Base-by-base conservation (phyloP, 2,329 filamentous ascomycete genomes). In the Cladosporium sp. region DNA sequence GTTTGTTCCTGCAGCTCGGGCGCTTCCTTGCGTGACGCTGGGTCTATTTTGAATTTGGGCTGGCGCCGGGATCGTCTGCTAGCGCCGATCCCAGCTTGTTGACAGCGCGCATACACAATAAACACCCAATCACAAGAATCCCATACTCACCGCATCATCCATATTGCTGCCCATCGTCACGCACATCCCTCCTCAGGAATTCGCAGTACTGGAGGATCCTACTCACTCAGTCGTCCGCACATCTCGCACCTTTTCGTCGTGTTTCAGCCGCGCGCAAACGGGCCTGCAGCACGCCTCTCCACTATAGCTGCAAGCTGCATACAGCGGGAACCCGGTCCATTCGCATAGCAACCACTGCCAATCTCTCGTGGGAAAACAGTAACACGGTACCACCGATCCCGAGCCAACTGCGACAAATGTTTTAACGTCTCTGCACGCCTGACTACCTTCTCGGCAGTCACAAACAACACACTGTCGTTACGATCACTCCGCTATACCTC, bases 391-490 rank as follows among this genome's bases (percentile, higher is more conserved):
- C 17, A 19, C 19, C 19, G 15, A 32, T 5, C 34, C n/a, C 32
- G 15, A 28, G 10, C 9, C 52, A 36, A 19, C 52, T 55, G 52
- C 52, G 52, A 55, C 52, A 55, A 36, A 55, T 55, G 52, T 36
- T 47, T 39, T 37, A 50, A 47, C 40, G 40, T 19, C 48, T 24
- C 32, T 37, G 47, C 34, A 35, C 37, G n/a, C 25, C 22, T 45
- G 25, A 22, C 24, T 20, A 36, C 25, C 40, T n/a, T 35, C 40
- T 44, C 40, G 52, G 32, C 40, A 34, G 20, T 36, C 40, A 24
- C 34, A 39, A 47, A 45, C 40, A 25, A 45, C 40, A 20, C 40
- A 15, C 52, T 36, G 52, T 55, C 52, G 12, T 47, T 55, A 47
- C 52, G 47, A 47, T 39, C n/a, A 28, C 40, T 45, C 35, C 32